Evolutionary conservation across 2,329 filamentous ascomycete genomes (phyloP).

Genomic region (Pyrenochaeta sp.): DNA sequence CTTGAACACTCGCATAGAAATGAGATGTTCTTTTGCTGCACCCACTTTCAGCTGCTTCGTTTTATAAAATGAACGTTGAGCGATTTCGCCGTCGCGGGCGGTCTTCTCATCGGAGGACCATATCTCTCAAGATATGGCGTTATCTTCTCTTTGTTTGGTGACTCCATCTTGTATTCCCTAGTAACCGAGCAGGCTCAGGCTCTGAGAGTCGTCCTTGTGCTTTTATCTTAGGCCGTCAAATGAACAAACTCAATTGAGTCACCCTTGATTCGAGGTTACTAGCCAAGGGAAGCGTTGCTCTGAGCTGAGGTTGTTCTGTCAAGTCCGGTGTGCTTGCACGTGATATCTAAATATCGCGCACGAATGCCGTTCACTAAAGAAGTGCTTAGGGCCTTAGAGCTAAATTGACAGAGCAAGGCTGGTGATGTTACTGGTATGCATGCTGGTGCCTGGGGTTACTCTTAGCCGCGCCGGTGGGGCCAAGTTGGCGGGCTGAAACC

Average conservation of each 20-base stretch:
- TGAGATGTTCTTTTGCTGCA: neutral
- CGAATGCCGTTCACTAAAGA: neutral
- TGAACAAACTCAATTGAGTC: no score
- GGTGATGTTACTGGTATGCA: neutral
- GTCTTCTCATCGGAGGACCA: neutral
- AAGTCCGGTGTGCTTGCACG: neutral
- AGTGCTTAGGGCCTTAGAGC: no score
- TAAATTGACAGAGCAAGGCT: neutral
- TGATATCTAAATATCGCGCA: neutral
- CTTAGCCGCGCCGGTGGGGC: neutral
- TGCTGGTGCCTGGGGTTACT: neutral
- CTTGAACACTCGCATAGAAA: neutral
- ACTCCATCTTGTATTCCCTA: neutral
- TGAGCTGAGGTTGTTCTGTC: neutral
- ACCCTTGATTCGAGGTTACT: no score
- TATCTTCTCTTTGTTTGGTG: neutral
- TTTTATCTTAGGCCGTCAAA: no score
- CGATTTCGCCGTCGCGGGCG: neutral
- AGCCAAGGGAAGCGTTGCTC: no score
- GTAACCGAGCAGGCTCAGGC: no score
- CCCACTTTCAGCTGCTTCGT: neutral
- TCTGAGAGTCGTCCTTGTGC: no score
- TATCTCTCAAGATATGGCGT: neutral
- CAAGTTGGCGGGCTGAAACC: neutral
- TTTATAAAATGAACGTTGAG: neutral